These are phyloP conservation scores for Naganishia randhawae DNA, from an alignment of 768 basidiomycete species.

Conservation along the genomic window DNA sequence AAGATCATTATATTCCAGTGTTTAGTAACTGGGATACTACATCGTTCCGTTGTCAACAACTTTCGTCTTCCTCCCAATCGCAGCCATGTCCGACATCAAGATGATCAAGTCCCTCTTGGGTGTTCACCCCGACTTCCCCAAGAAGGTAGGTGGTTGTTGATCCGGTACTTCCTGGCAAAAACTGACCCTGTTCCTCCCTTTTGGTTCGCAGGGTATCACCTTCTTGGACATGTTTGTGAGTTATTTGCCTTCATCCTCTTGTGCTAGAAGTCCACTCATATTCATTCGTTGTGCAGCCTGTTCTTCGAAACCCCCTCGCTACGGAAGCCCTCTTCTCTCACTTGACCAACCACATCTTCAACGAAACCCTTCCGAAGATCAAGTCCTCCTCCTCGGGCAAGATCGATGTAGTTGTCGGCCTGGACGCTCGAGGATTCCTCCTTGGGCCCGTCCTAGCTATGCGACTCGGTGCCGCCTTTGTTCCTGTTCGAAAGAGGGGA, in stretches of 20 bases:
- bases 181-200: not conserved
- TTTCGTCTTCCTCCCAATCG: not conserved
- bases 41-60: not conserved
- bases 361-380: constrained; percentile 62
- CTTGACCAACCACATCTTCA: constrained; percentile 77
- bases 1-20: not conserved
- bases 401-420: constrained; percentile 86
- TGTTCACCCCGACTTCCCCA: constrained; percentile 67
- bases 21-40: too few relatives aligned
- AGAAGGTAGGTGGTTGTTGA: constrained; percentile 61
- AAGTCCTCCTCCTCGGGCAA: constrained; percentile 58
- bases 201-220: constrained; percentile 66
- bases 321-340: constrained; percentile 90
- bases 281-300: constrained; percentile 54
- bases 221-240: constrained; percentile 81
- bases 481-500: constrained; percentile 87
- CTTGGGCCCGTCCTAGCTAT: constrained; percentile 87
- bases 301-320: constrained; percentile 76
- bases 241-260: not conserved
- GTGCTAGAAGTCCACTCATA: not conserved
- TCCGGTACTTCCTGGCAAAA: not conserved
- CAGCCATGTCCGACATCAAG: constrained; percentile 69
- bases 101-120: constrained; percentile 55
- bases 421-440: constrained; percentile 94
- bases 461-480: constrained; percentile 86